A percentile compares a stretch with the other conserved stretches of the same genome.
phyloP scores from a whole-genome alignment of 192 early-diverging fungal species.

The Mortierella antarctica region DNA sequence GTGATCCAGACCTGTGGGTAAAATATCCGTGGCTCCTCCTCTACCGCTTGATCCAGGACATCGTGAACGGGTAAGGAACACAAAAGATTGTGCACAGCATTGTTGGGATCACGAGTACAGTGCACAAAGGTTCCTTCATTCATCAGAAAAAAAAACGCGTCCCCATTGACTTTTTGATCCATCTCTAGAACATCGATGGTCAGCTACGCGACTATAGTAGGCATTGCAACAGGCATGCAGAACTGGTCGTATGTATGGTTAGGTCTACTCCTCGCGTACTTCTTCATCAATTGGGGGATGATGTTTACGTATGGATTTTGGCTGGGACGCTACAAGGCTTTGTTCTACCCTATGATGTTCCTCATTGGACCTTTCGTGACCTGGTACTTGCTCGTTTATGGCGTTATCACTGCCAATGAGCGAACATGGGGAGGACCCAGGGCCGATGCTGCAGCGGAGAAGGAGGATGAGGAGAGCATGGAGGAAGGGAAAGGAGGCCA shows the following conservation, averaged over 20 bases:
- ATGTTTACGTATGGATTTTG: slow-evolving; percentile 7
- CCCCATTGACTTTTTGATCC: no score
- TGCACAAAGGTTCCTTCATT: no score
- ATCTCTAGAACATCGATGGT: slow-evolving; percentile 8
- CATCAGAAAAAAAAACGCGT: no score
- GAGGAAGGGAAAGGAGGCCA: no score
- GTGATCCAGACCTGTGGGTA: slow-evolving; percentile 44
- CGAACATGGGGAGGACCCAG: slow-evolving; percentile 20
- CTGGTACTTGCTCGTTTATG: slow-evolving; percentile 5
- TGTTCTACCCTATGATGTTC: slow-evolving; percentile 12
- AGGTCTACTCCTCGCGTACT: slow-evolving; percentile 5
- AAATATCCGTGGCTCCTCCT: slow-evolving; percentile 21
- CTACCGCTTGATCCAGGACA: slow-evolving; percentile 22
- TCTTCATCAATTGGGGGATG: not conserved
- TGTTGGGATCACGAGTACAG: not conserved
- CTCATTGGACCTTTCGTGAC: slow-evolving; percentile 7
- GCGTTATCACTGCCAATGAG: slow-evolving; percentile 9
- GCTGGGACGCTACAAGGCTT: slow-evolving; percentile 9
- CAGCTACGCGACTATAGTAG: not conserved
- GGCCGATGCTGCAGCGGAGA: no score
- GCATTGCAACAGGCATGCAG: not conserved
- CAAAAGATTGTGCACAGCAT: not conserved
- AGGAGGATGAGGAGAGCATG: no score
- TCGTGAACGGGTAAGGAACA: slow-evolving; percentile 19
- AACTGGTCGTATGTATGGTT: slow-evolving; percentile 6